Percentiles rank a stretch among this genome's conserved stretches.
Conservation (phyloP, 768 basidiomycete species). For the Lactifluus echinatus region DNA sequence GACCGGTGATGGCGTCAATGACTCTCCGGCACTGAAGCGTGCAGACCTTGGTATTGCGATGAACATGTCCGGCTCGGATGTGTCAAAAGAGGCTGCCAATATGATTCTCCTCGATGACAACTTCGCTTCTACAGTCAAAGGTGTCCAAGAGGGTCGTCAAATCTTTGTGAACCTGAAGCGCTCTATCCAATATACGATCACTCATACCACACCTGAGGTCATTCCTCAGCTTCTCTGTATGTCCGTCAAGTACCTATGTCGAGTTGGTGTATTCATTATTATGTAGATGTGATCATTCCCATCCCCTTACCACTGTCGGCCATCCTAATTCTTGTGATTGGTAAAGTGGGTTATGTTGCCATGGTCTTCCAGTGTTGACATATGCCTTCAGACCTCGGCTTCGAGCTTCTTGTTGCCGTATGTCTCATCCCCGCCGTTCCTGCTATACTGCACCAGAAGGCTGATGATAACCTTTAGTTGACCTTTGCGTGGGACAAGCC, state of each 20-base stretch:
- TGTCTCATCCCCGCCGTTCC: conserved; percentile 20
- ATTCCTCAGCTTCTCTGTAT: conserved; percentile 59
- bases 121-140: conserved; percentile 65
- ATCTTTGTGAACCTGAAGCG: conserved; percentile 66
- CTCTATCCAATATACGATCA: conserved; percentile 60
- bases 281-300: conserved; percentile 55
- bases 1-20: conserved; percentile 67
- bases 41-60: conserved; percentile 68
- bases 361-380: neutral
- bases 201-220: conserved; percentile 62
- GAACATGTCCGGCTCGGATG: conserved; percentile 68
- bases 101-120: conserved; percentile 69
- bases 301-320: conserved; percentile 58
- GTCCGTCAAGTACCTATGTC: neutral
- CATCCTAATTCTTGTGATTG: conserved; percentile 63
- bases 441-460: neutral
- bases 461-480: conserved; percentile 31
- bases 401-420: conserved; percentile 60
- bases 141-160: conserved; percentile 58
- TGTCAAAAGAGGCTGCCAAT: conserved; percentile 67
- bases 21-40: conserved; percentile 63
- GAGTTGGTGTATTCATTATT: neutral
- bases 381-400: conserved; percentile 48
- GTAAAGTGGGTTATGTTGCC: conserved; percentile 27
- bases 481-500: conserved; percentile 70